Base-by-base conservation (phyloP, 768 basidiomycete genomes). In the Mycena vitilis region DNA sequence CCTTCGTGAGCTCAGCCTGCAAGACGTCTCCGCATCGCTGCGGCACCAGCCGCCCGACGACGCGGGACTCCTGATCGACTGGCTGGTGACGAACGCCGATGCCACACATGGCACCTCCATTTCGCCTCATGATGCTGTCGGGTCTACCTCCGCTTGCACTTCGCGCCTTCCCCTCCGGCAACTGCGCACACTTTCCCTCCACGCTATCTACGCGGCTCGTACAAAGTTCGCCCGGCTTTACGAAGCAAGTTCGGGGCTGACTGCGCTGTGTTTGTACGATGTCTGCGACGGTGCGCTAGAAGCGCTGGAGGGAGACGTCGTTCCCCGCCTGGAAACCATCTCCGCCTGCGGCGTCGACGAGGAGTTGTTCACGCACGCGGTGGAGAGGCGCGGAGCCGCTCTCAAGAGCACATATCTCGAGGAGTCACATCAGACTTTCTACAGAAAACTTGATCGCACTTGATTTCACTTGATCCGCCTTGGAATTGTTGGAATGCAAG, bases 1-100 rank as follows among this genome's bases (percentile, higher is more conserved):
- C 5, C 73, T 89, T 16, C 61, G 71, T 10, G 72, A 75, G 10
- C 70, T 89, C 16, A 72, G 76, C 16, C 65, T 89, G 25, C 87
- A 89, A 72, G 86, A 87, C 66, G 77, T 88, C 8, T 79, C 82
- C 0, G 77, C 74, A 9, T 79, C 75, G 36, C 74, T 87, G 44
- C 80, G 77, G 62, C 78, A 78, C 4, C 66, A 69, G 25, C 75
- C 78, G 4, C 67, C 55, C 10, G 78, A 77, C 36, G 82, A 88
- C 68, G 78, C 81, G 7, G 77, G 81, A 7, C 70, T 63, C 0
- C 51, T 88, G 30, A 60, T 87, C 37, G 71, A 78, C 22, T 79
- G 76, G 76, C 69, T 87, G 37, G 66, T 5, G 30, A 30, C 30
- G 30, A 30, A 5, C 30, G 30, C 65, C 42, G 5, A 5, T 23